Percentiles rank a stretch among this genome's conserved stretches.
Conservation (phyloP, 805 yeast genomes). For the Yamadazyma akitaensis region DNA sequence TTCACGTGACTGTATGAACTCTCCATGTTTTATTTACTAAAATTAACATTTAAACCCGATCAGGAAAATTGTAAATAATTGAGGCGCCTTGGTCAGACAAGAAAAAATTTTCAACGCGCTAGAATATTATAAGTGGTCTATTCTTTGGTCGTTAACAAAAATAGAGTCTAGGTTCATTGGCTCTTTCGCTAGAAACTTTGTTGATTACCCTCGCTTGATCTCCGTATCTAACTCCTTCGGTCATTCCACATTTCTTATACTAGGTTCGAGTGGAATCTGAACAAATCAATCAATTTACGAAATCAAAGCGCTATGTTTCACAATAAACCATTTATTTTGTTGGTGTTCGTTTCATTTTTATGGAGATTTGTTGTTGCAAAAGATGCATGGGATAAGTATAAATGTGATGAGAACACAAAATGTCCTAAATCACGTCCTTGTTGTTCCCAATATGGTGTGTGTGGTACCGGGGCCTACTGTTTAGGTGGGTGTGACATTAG, state of each 20-base stretch:
- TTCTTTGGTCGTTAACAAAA: not conserved
- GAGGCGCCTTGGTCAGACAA: not conserved
- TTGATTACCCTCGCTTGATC: not conserved
- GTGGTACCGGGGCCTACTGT: slow-evolving; percentile 78
- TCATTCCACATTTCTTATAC: not conserved
- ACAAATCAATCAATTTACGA: too few relatives aligned
- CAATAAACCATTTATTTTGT: slow-evolving; percentile 2
- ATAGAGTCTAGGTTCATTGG: not conserved
- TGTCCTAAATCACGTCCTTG: slow-evolving; percentile 87
- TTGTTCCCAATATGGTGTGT: slow-evolving; percentile 75
- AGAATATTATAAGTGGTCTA: not conserved
- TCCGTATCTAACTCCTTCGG: not conserved
- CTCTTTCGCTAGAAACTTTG: not conserved
- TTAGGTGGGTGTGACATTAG: slow-evolving; percentile 86
- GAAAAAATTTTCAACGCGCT: slow-evolving; percentile 11
- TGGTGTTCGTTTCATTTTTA: slow-evolving; percentile 5
- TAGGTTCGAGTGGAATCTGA: too few relatives aligned
- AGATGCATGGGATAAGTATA: slow-evolving; percentile 9
- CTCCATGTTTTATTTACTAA: too few relatives aligned
- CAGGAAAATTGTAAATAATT: slow-evolving; percentile 7
- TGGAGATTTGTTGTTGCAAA: slow-evolving; percentile 11
- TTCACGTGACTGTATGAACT: too few relatives aligned
- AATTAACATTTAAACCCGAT: not conserved
- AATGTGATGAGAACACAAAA: slow-evolving; percentile 49
- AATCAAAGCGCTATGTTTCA: not conserved